A percentile compares a stretch with the other conserved stretches of the same genome.
Evolutionary conservation across 2,329 filamentous ascomycete species (phyloP).

Genomic region (Albifimbria verrucaria): DNA sequence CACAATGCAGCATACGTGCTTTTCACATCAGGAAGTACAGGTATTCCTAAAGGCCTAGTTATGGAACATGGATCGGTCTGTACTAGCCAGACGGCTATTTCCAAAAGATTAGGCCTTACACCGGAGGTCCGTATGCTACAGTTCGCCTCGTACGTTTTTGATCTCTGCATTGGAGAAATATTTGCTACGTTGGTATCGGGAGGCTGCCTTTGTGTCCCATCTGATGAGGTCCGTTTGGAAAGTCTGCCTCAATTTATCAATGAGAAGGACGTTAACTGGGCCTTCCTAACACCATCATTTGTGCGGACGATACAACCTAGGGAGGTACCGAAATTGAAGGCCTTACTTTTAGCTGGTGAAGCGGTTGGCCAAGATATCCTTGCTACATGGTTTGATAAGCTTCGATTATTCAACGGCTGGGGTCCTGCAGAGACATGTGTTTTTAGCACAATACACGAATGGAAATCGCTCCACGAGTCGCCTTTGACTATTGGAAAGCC

Average conservation of each 20-base stretch:
- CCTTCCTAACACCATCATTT: slow-evolving; percentile 3
- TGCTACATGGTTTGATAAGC: slow-evolving; percentile 11
- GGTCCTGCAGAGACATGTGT: slow-evolving; percentile 17
- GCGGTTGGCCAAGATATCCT: slow-evolving; percentile 10
- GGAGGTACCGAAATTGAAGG: slow-evolving; percentile 2
- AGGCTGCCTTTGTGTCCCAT: slow-evolving; percentile 5
- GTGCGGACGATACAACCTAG: slow-evolving; percentile 1
- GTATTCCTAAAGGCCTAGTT: slow-evolving; percentile 18
- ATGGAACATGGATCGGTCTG: slow-evolving; percentile 14
- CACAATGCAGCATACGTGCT: slow-evolving; percentile 12
- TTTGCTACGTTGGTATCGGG: slow-evolving; percentile 3
- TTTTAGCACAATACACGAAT: slow-evolving; percentile 7
- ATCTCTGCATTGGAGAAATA: slow-evolving; percentile 7
- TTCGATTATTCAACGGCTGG: slow-evolving; percentile 17
- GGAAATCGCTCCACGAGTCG: background rate
- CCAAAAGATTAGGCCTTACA: slow-evolving; percentile 2
- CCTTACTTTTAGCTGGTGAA: slow-evolving; percentile 16
- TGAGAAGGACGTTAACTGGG: background rate
- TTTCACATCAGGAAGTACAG: slow-evolving; percentile 24
- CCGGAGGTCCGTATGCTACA: slow-evolving; percentile 6
- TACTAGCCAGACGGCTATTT: slow-evolving; percentile 7
- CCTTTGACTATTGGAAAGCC: slow-evolving; percentile 6
- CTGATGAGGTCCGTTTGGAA: slow-evolving; percentile 3
- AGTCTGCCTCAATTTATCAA: slow-evolving; percentile 4
- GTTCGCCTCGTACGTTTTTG: slow-evolving; percentile 3